phyloP scores from a whole-genome alignment of 768 basidiomycete species.

The Pisolithus tinctorius region DNA sequence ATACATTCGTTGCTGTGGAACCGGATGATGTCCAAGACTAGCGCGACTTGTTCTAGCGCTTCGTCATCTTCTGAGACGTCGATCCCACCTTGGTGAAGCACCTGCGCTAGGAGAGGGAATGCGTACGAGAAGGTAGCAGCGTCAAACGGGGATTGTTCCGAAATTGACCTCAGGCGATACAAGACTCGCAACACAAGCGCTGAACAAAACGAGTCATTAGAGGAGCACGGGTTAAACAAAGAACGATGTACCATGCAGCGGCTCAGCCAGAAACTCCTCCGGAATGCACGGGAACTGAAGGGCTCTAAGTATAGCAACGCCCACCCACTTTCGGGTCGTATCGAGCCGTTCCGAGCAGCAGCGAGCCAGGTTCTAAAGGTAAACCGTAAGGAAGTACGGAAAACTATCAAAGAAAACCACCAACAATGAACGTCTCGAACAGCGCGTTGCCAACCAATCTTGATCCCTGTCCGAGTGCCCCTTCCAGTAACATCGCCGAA shows the following conservation, averaged over 20 bases:
- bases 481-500: slow-evolving; percentile 54
- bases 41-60: slow-evolving; percentile 71
- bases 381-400: neutral
- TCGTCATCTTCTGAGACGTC: slow-evolving; percentile 45
- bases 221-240: neutral
- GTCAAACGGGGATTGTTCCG: slow-evolving; percentile 79
- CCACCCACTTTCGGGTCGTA: slow-evolving; percentile 62
- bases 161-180: slow-evolving; percentile 73
- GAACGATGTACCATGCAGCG: slow-evolving; percentile 34
- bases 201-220: slow-evolving; percentile 22
- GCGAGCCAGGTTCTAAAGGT: slow-evolving; percentile 51
- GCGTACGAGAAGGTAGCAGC: slow-evolving; percentile 79
- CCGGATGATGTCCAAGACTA: slow-evolving; percentile 41
- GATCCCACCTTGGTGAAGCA: slow-evolving; percentile 67
- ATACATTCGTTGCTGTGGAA: slow-evolving; percentile 29
- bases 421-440: slow-evolving; percentile 75
- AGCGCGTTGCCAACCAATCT: slow-evolving; percentile 55
- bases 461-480: slow-evolving; percentile 53
- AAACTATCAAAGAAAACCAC: slow-evolving; percentile 16
- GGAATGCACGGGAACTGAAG: slow-evolving; percentile 62
- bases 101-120: slow-evolving; percentile 65
- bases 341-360: slow-evolving; percentile 73
- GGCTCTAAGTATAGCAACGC: slow-evolving; percentile 77
- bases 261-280: slow-evolving; percentile 66
- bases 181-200: slow-evolving; percentile 80